phyloP scores from a whole-genome alignment of 306 rosid species.

The Elaeagnus macrophylla region DNA sequence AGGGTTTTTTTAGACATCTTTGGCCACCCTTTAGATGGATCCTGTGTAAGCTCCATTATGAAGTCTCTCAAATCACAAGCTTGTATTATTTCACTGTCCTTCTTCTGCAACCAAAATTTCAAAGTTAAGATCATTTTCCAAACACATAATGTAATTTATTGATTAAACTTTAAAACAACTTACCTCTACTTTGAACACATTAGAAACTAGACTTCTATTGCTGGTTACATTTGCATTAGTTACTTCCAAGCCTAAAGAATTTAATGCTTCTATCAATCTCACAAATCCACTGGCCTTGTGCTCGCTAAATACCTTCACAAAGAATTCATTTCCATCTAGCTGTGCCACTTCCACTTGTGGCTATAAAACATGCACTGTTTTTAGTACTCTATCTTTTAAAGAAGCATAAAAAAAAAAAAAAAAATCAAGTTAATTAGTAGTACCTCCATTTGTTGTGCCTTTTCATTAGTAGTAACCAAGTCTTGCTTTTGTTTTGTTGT shows the following conservation, averaged over 20 bases:
- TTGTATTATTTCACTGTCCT: slow-evolving; percentile 56
- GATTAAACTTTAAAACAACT: neutral
- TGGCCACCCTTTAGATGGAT: slow-evolving; percentile 35
- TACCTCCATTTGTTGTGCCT: slow-evolving; percentile 92
- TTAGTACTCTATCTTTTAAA: neutral
- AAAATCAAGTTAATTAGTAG: neutral
- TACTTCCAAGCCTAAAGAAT: slow-evolving; percentile 62
- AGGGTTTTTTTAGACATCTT: slow-evolving; percentile 31
- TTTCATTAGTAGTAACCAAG: slow-evolving; percentile 37
- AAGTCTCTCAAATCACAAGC: slow-evolving; percentile 79
- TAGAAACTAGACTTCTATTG: slow-evolving; percentile 72
- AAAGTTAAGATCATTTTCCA: neutral
- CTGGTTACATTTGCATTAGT: slow-evolving; percentile 74
- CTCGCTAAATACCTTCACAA: slow-evolving; percentile 77
- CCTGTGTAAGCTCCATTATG: slow-evolving; percentile 59
- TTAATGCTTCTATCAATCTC: slow-evolving; percentile 76
- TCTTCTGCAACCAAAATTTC: slow-evolving; percentile 38
- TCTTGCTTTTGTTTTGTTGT: slow-evolving; percentile 42
- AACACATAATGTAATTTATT: neutral
- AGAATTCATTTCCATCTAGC: slow-evolving; percentile 69
- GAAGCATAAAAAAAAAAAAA: neutral
- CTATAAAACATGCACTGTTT: slow-evolving; percentile 22
- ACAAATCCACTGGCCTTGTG: slow-evolving; percentile 71
- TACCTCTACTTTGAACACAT: slow-evolving; percentile 78
- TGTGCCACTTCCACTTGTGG: slow-evolving; percentile 86